Evolutionary conservation across 257 asterid genomes (phyloP), one percentile per base, ranked within the genome.

Genomic region (Solanum bulbocastanum): DNA sequence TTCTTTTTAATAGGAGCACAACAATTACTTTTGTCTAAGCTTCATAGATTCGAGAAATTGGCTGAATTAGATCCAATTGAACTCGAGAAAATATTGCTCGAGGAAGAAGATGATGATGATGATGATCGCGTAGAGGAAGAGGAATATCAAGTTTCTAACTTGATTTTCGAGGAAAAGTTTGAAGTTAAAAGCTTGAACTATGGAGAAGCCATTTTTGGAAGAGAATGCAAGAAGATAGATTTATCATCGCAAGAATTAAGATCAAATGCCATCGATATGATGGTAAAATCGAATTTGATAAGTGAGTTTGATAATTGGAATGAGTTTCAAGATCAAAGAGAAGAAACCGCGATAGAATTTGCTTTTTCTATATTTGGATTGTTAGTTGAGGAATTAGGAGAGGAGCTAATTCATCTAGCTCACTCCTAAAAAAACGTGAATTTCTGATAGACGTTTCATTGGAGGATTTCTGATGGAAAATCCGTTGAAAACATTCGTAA

Each of bases 31-130:
- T 35, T 94, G 62, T 27, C 81, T 89, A 88, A 94, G 90, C 96
- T 94, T 8, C 87, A 90, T 14, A 88, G 96, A 87, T 94, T 94
- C 10, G 95, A 93, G 86, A 89, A 72, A 36, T 93, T 94, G 1
- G 95, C 95, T 5, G 94, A 90, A n/a, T 72, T 94, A 88, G 94
- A 93, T 87, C 95, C 98, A 13, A 87, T 92, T 73, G 95, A 94
- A 81, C 98, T 93, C 2, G 95, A 93, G 91, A 92, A 92, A 87
- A 89, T 88, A 88, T 83, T 92, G 79, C 76, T 91, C 15, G 93
- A 93, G 1, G 40, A 52, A 6, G 62, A 52, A 52, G 60, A 46
- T 13, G 56, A 44, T 1, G 58, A 66, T 5, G 89, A 90, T 39
- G 94, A 90, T 6, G 91, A 91, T 4, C 89, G 32, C 5, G 73